Percentiles rank a stretch among this genome's conserved stretches.
Conservation (phyloP, 2,329 filamentous ascomycete genomes). For the Neodidymelliopsis sp. region DNA sequence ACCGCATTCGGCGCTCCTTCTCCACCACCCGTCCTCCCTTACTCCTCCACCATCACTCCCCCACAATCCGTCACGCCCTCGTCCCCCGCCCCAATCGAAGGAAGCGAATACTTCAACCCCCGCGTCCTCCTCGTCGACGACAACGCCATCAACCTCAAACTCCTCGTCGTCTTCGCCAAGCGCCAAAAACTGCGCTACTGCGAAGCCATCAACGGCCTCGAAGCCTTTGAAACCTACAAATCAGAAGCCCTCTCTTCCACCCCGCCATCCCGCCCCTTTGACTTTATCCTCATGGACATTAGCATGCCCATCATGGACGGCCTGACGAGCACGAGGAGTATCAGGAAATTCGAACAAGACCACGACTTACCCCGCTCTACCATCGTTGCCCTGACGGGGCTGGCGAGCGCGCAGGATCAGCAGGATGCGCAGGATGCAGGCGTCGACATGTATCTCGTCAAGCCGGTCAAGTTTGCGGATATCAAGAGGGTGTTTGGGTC, state of each 20-base stretch:
- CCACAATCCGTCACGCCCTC: slow-evolving; percentile 24
- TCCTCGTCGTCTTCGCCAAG: slow-evolving; percentile 53
- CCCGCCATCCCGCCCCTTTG: slow-evolving; percentile 33
- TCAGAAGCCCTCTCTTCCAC: slow-evolving; percentile 21
- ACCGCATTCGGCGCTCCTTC: slow-evolving; percentile 15
- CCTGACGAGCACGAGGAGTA: slow-evolving; percentile 45
- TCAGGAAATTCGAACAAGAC: slow-evolving; percentile 39
- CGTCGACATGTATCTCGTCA: slow-evolving; percentile 49
- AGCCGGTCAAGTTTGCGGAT: slow-evolving; percentile 49
- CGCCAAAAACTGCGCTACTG: slow-evolving; percentile 37
- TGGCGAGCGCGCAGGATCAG: slow-evolving; percentile 47
- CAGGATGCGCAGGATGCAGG: slow-evolving; percentile 44
- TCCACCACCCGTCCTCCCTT: slow-evolving; percentile 21
- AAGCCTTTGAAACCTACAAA: slow-evolving; percentile 40
- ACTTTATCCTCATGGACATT: slow-evolving; percentile 47
- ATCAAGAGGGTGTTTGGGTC: slow-evolving; percentile 40
- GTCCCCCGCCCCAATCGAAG: slow-evolving; percentile 23
- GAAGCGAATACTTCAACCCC: slow-evolving; percentile 38
- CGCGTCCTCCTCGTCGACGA: slow-evolving; percentile 45
- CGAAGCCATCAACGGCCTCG: slow-evolving; percentile 43
- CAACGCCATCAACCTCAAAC: slow-evolving; percentile 46
- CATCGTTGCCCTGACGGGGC: slow-evolving; percentile 49
- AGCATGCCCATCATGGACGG: slow-evolving; percentile 50
- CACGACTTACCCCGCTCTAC: slow-evolving; percentile 25
- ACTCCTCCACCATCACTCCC: slow-evolving; percentile 22